Conservation (phyloP, 805 yeast species). For the Lachancea lanzarotensis region DNA sequence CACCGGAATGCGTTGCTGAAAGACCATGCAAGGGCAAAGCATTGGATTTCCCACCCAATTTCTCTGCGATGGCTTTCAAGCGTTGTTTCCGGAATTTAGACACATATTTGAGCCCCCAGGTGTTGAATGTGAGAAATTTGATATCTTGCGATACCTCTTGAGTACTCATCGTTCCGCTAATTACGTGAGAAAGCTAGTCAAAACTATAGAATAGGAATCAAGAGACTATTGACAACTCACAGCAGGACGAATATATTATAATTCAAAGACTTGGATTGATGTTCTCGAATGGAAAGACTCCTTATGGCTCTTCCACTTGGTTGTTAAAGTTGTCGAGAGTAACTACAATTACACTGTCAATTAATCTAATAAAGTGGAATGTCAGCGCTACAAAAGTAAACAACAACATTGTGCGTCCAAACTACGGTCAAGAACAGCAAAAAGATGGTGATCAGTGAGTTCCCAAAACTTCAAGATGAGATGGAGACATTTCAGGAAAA, state of each 20-base stretch:
- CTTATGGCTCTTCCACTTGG: neutral
- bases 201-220: neutral
- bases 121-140: conserved; percentile 58
- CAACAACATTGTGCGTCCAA: neutral
- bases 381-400: conserved; percentile 1
- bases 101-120: conserved; percentile 86
- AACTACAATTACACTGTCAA: too few relatives aligned
- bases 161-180: conserved; percentile 1
- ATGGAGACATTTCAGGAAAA: conserved; percentile 36
- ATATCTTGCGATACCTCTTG: conserved; percentile 1
- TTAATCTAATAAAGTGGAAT: neutral
- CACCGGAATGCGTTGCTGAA: conserved; percentile 2
- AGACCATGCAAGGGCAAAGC: conserved; percentile 18
- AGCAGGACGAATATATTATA: neutral
- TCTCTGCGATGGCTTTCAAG: conserved; percentile 65
- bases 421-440: neutral
- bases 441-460: conserved; percentile 27
- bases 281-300: neutral
- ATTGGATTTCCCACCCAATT: conserved; percentile 37
- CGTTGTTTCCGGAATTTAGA: conserved; percentile 65
- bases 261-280: neutral
- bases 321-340: neutral
- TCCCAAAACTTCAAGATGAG: conserved; percentile 33
- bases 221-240: neutral
- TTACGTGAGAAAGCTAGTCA: neutral